phyloP scores from a whole-genome alignment of 2,329 filamentous ascomycete genomes.

The Aspergillus sp. region DNA sequence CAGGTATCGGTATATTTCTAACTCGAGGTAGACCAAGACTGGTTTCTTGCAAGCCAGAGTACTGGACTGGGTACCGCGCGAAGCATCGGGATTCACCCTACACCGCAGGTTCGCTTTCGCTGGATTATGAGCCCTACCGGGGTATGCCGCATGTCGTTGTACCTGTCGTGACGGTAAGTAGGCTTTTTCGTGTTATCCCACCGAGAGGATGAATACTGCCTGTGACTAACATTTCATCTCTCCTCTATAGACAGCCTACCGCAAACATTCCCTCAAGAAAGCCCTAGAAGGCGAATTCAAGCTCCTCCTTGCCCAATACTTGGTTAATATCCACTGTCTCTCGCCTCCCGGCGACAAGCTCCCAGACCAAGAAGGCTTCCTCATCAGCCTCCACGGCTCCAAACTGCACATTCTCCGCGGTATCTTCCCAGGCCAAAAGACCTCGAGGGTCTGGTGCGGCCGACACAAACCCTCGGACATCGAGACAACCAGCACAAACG shows the following conservation, averaged over 20 bases:
- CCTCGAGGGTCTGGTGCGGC: conserved; percentile 24
- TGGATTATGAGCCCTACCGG: conserved; percentile 18
- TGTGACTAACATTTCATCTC: background rate
- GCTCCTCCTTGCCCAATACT: conserved; percentile 26
- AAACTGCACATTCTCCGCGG: conserved; percentile 29
- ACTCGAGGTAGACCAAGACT: conserved; percentile 18
- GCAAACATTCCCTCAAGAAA: conserved; percentile 11
- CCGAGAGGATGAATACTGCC: background rate
- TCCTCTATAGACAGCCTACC: conserved; percentile 16
- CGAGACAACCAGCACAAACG: background rate
- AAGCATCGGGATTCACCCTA: conserved; percentile 23
- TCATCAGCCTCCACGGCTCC: conserved; percentile 29
- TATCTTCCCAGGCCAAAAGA: conserved; percentile 28
- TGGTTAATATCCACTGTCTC: conserved; percentile 19
- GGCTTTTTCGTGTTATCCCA: background rate
- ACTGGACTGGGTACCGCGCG: conserved; percentile 26
- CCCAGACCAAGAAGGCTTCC: conserved; percentile 31
- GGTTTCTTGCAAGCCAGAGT: conserved; percentile 18
- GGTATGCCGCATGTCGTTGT: conserved; percentile 11
- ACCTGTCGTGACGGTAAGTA: conserved; percentile 23
- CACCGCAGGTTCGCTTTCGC: conserved; percentile 19
- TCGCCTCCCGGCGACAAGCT: conserved; percentile 22
- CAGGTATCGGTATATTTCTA: background rate
- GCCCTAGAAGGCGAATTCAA: conserved; percentile 26
- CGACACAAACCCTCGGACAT: conserved; percentile 11